A percentile compares a stretch with the other conserved stretches of the same genome.
Evolutionary conservation across 805 yeast genomes (phyloP).

Genomic region (Saccharomycopsis sp.): DNA sequence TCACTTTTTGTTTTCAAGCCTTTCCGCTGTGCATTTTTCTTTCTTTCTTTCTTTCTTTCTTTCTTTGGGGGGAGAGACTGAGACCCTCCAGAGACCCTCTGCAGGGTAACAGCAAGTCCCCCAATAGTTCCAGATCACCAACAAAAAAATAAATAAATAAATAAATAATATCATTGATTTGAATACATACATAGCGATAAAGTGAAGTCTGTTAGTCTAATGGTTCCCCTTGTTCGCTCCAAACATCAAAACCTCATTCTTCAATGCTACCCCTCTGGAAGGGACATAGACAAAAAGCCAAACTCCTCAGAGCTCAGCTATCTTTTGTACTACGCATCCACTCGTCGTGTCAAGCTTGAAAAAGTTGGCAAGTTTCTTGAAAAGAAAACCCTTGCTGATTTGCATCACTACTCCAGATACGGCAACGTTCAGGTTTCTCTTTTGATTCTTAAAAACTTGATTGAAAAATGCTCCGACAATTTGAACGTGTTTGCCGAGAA

Average conservation of each 20-base stretch:
- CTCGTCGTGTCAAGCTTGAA: slow-evolving; percentile 79
- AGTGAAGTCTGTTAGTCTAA: too few species aligned
- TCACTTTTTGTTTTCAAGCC: too few species aligned
- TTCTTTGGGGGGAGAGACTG: too few species aligned
- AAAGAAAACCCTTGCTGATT: slow-evolving; percentile 53
- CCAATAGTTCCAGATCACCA: too few species aligned
- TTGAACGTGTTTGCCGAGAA: slow-evolving; percentile 71
- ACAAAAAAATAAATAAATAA: too few species aligned
- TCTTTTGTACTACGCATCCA: slow-evolving; percentile 79
- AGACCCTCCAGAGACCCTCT: too few species aligned
- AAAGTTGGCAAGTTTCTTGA: slow-evolving; percentile 70
- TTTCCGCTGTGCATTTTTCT: too few species aligned
- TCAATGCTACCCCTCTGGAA: slow-evolving; percentile 90
- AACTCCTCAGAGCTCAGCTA: slow-evolving; percentile 87
- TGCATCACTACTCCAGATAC: slow-evolving; percentile 42
- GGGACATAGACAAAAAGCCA: slow-evolving; percentile 79
- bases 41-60: too few species aligned
- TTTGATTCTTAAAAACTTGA: slow-evolving; percentile 57
- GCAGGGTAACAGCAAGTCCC: too few species aligned
- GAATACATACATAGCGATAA: too few species aligned
- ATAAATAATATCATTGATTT: too few species aligned
- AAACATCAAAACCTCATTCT: slow-evolving; percentile 85
- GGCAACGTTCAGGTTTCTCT: slow-evolving; percentile 84
- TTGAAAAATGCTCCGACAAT: slow-evolving; percentile 72
- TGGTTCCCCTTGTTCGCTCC: slow-evolving; percentile 34